Base-by-base conservation (phyloP, 805 yeast genomes). In the Priceomyces fermenticarens region DNA sequence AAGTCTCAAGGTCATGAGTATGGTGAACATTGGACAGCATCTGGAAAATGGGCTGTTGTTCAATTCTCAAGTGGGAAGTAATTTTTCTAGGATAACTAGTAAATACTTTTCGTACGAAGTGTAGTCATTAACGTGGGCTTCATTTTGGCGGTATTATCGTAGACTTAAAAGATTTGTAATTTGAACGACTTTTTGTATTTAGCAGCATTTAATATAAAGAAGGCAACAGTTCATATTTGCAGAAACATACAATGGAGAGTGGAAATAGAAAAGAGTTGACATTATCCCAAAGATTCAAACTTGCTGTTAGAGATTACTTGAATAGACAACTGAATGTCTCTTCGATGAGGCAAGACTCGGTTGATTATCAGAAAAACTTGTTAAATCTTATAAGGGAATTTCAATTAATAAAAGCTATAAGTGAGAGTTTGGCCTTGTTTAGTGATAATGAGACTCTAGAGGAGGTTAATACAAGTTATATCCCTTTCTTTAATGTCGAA, bases 11-110 rank as follows among this genome's bases (percentile, higher is more conserved):
- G 86, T 0, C 79, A 84, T 45, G 82, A 83, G 44, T 61, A 70
- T 38, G 88, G 86, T 17, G 79, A 80, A 35, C 78, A 83, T 47
- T 93, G 99, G 99, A 75, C 83, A 36, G 74, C 88, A 49, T 78
- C 87, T 45, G 99, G 99, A 43, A 85, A 88, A 60, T 93, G 93
- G 81, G 99, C 99, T 1, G 97, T 93, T 12, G 80, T 91, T 32
- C 49, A 54, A 10, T 53, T 48, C 34, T 45, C 45, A 11, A 28
- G 39, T n/a, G 53, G 53, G 10, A 34, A 32, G 12, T 38, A 32
- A 28, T 27, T 15, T 36, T n/a, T 27, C 28, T 38, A 31, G 30
- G 32, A 30, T 27, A 36, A n/a, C 29, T 20, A 8, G 25, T 20
- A 5, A 4, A 20, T 20, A 20, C 8, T 5, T 20, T 20, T 20